These are phyloP conservation scores for Diphasiastrum complanatum DNA, from an alignment of 83 land plant genomes.

Conservation along the genomic window DNA sequence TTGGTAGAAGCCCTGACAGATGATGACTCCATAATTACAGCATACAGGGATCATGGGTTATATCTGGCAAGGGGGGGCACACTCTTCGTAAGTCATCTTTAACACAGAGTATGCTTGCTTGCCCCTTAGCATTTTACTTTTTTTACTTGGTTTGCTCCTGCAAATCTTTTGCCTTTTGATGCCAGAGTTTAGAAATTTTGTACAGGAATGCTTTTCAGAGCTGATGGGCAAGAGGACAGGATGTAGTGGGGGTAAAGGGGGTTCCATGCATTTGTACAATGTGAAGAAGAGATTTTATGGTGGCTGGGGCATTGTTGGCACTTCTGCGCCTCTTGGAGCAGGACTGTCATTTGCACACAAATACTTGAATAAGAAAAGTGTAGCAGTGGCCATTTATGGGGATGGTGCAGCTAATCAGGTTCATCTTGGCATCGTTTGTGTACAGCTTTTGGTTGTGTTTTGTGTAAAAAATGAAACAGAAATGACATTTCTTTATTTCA, in stretches of 20 bases:
- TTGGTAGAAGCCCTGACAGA: constrained; percentile 34
- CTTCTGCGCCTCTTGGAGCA: constrained; percentile 33
- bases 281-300: constrained; percentile 33
- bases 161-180: not conserved
- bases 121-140: not conserved
- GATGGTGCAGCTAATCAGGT: constrained; percentile 48
- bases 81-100: constrained; percentile 21
- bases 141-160: not conserved
- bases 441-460: too few relatives aligned
- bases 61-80: constrained; percentile 42
- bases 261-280: constrained; percentile 41
- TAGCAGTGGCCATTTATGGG: constrained; percentile 38
- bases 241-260: constrained; percentile 36
- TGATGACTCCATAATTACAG: constrained; percentile 41
- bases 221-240: constrained; percentile 39
- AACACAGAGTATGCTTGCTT: not conserved
- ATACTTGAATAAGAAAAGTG: constrained; percentile 26
- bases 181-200: not conserved
- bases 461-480: too few relatives aligned
- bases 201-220: constrained; percentile 35
- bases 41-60: constrained; percentile 46
- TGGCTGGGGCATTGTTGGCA: constrained; percentile 46
- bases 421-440: not conserved
- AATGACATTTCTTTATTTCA: too few relatives aligned
- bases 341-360: constrained; percentile 39